Evolutionary conservation across 2,329 filamentous ascomycete genomes (phyloP).

Genomic region (Diplocarpon mali): DNA sequence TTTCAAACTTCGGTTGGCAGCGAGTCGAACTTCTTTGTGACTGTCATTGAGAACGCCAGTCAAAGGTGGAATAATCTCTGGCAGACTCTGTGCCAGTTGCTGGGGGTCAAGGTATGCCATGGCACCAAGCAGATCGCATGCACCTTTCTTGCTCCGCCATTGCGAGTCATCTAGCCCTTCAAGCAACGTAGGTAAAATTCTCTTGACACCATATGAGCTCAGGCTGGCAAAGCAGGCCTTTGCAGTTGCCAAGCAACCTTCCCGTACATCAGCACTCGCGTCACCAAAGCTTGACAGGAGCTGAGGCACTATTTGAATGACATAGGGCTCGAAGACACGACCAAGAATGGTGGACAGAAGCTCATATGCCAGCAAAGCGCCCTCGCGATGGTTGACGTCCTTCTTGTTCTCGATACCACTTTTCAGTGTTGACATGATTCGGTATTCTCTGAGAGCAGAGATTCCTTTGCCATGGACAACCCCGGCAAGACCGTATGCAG

Average conservation of each 20-base stretch:
- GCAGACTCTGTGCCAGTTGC: slow-evolving; percentile 81
- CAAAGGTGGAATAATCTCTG: slow-evolving; percentile 91
- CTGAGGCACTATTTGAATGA: slow-evolving; percentile 90
- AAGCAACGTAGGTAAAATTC: slow-evolving; percentile 82
- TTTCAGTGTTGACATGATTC: slow-evolving; percentile 71
- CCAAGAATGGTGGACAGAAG: slow-evolving; percentile 78
- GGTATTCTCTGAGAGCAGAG: slow-evolving; percentile 67
- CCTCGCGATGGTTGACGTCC: slow-evolving; percentile 77
- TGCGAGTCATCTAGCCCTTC: slow-evolving; percentile 89
- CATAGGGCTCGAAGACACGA: slow-evolving; percentile 87
- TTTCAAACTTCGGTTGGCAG: slow-evolving; percentile 91
- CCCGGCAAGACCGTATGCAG: slow-evolving; percentile 88
- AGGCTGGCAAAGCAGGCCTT: slow-evolving; percentile 90
- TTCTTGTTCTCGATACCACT: slow-evolving; percentile 92
- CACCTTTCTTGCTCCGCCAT: slow-evolving; percentile 97
- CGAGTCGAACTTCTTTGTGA: slow-evolving; percentile 89
- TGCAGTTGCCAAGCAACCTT: slow-evolving; percentile 82
- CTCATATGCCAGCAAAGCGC: slow-evolving; percentile 82
- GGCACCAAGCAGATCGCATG: slow-evolving; percentile 88
- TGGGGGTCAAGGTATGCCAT: slow-evolving; percentile 98
- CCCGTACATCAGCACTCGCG: slow-evolving; percentile 75
- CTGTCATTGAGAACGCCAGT: slow-evolving; percentile 93
- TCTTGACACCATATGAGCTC: slow-evolving; percentile 91
- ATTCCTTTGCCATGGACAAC: slow-evolving; percentile 84
- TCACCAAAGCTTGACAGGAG: slow-evolving; percentile 85